Evolutionary conservation across 2,329 filamentous ascomycete species (phyloP), one percentile per base, ranked within the genome.

Genomic region (Colletotrichum salicis): DNA sequence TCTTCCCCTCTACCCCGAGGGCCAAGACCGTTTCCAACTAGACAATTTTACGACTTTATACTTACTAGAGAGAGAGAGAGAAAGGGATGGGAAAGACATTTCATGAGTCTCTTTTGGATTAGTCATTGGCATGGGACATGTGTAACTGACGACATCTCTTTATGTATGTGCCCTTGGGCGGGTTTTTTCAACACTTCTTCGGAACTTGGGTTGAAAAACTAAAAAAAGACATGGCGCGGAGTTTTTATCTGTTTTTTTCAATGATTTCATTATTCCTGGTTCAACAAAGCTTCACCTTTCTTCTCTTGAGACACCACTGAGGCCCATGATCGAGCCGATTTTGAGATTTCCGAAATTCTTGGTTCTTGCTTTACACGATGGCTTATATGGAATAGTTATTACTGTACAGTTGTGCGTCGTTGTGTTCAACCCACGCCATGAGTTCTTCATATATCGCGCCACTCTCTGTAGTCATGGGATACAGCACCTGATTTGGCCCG

Each of bases 1-100:
- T 96, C 72, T 96, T 96, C 80, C 72, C 72, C 57, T 66, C 70
- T 24, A 51, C 60, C 5, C 59, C 60, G 24, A 72, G 31, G 61
- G 48, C 61, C 52, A 70, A 65, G 67, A 31, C 67, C 56, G 70
- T 72, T 45, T 65, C 70, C 60, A 69, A 58, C 48, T 72, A 72
- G 67, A 72, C 13, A 13, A 22, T 59, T 15, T 33, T 41, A 13
- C n/a, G 27, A 22, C 19, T 10, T 52, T 24, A 41, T 51, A 59
- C 54, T 70, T 65, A 15, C 65, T 60, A 55, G 67, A 70, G 61
- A 60, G 55, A 41, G 29, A 31, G 45, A 33, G 48, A 41, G 29
- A 31, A 29, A 33, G 48, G 45, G 45, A 27, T 11, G 37, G 7
- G 41, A 51, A 33, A 19, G 31, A 33, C 13, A 24, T 27, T 60